A percentile compares a stretch with the other conserved stretches of the same genome.
phyloP scores from a whole-genome alignment of 805 yeast genomes.

The Brettanomyces custersianus region DNA sequence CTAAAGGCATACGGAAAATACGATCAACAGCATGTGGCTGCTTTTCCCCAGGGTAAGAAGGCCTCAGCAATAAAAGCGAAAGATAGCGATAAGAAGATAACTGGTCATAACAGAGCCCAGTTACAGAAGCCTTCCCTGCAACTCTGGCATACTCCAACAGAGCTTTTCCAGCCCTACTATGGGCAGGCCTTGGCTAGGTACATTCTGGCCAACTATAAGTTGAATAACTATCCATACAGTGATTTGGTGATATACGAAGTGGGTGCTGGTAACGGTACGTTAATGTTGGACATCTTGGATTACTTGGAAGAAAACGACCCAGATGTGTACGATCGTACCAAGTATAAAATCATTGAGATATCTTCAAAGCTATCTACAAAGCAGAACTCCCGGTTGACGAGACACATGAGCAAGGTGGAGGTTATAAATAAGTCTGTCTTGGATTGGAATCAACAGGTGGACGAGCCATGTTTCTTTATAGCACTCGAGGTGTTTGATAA shows the following conservation, averaged over 20 bases:
- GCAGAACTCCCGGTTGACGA: conserved; percentile 30
- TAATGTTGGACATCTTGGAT: conserved; percentile 67
- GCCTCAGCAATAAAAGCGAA: conserved; percentile 2
- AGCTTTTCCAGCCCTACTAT: conserved; percentile 72
- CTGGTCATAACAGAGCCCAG: conserved; percentile 6
- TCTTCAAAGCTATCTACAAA: conserved; percentile 51
- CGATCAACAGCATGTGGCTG: conserved; percentile 24
- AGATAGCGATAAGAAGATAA: neutral
- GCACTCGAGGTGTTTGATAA: conserved; percentile 83
- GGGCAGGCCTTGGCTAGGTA: conserved; percentile 84
- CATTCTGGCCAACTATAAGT: conserved; percentile 59
- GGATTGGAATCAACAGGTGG: conserved; percentile 54
- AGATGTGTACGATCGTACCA: conserved; percentile 59
- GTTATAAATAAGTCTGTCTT: conserved; percentile 69
- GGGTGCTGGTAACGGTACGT: conserved; percentile 87
- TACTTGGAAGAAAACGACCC: conserved; percentile 56
- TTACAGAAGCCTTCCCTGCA: conserved; percentile 40
- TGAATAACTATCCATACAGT: conserved; percentile 57
- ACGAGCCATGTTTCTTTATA: conserved; percentile 65
- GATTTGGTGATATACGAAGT: conserved; percentile 75
- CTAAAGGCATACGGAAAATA: conserved; percentile 48
- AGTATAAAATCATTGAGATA: conserved; percentile 67
- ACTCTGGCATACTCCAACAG: conserved; percentile 88
- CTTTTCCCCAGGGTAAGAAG: conserved; percentile 12
- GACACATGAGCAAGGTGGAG: conserved; percentile 47